These are phyloP conservation scores for Rubus parviflorus DNA, from an alignment of 306 rosid species.

Conservation along the genomic window DNA sequence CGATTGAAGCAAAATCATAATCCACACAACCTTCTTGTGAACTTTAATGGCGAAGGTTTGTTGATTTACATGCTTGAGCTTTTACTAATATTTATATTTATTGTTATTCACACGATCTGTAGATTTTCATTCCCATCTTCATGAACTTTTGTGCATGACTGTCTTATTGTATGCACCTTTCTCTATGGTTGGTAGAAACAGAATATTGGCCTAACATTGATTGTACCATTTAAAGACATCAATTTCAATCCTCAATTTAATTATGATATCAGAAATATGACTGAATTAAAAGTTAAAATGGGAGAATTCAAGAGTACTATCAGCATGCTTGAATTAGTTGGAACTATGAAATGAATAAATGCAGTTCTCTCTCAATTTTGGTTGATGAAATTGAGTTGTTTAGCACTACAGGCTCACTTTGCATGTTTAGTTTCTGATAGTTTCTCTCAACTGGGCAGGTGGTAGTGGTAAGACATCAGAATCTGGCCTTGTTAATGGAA, in stretches of 20 bases:
- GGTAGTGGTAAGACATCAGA: conserved; percentile 36
- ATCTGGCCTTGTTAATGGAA: conserved; percentile 37
- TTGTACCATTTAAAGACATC: not conserved
- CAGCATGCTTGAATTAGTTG: not conserved
- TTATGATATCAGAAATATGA: not conserved
- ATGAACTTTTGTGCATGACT: not conserved
- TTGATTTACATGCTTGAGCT: conserved; percentile 27
- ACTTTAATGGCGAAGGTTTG: conserved; percentile 69
- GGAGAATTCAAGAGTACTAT: not conserved
- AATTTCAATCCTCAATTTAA: not conserved
- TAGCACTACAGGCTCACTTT: not conserved
- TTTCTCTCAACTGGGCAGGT: conserved; percentile 39
- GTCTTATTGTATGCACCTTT: not conserved
- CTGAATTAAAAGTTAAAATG: not conserved
- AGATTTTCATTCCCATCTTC: not conserved
- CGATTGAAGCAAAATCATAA: conserved; percentile 90
- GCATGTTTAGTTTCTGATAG: conserved; percentile 18
- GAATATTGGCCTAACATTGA: not conserved
- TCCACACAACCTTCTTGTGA: conserved; percentile 86
- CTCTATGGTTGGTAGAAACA: not conserved
- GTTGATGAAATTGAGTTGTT: not conserved
- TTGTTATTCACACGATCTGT: not conserved
- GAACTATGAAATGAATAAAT: not conserved
- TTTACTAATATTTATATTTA: not conserved
- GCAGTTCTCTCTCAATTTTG: not conserved